Evolutionary conservation across 2,329 filamentous ascomycete species (phyloP), one percentile per base, ranked within the genome.

Genomic region (Cladophialophora chaetospira): DNA sequence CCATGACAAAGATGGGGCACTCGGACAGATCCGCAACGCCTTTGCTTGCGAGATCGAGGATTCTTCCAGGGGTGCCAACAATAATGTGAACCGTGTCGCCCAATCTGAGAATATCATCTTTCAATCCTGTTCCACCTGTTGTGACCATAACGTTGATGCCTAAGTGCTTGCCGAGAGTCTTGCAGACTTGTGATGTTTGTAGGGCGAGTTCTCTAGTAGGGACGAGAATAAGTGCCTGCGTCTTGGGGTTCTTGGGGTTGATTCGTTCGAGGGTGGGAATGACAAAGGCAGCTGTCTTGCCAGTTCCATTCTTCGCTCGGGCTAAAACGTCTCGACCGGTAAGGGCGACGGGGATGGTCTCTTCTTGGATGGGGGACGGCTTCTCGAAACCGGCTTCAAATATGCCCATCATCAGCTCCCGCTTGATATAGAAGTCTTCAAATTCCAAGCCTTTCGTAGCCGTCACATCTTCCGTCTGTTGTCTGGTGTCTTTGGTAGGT

Each of bases 121-220:
- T 91, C 55, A 99, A 80, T 23, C 90, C 89, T 38, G 94, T 97
- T 68, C 94, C 94, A 74, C 94, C 94, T 21, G 95, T 99, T 45
- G 93, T 97, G 65, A 99, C 95, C 95, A 99, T 99, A 69, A 99
- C 93, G 70, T 99, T 97, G 76, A 99, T 83, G 55, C 91, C 91
- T 36, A 99, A 86, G 71, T 99, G 92, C 77, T 99, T 97, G 63
- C 95, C 95, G 44, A 99, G 84, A 10, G 88, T 97, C 81, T 97
- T 99, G 85, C 94, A 99, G 65, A 99, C 94, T 76, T 99, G 94
- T 47, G 95, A 99, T 59, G 94, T 99, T 75, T 99, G 94, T 75
- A 99, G 87, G 53, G 95, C 95, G 67, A 99, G 82, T 78, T 99
- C 94, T 83, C 94, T 84, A 62, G 94, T 99, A 31, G 94, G 95